Conservation (phyloP, 257 asterid genomes). For the Nicotiana tabacum region DNA sequence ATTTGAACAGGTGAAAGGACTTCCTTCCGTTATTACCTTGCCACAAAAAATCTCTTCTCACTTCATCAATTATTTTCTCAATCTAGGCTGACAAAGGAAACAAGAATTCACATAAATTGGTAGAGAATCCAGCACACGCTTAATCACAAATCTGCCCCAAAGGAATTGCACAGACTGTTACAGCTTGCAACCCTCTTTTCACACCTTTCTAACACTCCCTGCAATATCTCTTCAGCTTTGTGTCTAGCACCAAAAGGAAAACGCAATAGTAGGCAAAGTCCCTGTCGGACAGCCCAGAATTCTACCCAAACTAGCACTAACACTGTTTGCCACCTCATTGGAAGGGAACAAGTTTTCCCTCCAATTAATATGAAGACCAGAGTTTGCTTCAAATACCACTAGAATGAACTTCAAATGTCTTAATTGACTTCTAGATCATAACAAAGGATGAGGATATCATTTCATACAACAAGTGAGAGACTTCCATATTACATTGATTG, state of each 20-base stretch:
- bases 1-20: background rate
- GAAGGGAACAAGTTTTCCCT: background rate
- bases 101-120: background rate
- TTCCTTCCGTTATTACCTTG: background rate
- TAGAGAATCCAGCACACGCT: background rate
- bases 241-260: background rate
- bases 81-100: background rate
- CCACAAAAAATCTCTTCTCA: background rate
- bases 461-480: background rate
- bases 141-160: background rate
- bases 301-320: background rate
- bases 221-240: background rate
- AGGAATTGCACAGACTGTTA: background rate
- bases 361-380: background rate
- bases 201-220: background rate
- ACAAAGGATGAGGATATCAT: background rate
- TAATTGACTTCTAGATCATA: background rate
- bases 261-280: background rate
- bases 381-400: background rate
- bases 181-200: background rate
- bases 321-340: background rate
- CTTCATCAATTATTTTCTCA: background rate
- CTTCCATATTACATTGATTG: background rate
- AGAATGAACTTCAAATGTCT: background rate
- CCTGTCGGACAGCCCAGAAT: background rate